Base-by-base conservation (phyloP, 1,139 yeast species). In the Debaryomycetaceae sp. region DNA sequence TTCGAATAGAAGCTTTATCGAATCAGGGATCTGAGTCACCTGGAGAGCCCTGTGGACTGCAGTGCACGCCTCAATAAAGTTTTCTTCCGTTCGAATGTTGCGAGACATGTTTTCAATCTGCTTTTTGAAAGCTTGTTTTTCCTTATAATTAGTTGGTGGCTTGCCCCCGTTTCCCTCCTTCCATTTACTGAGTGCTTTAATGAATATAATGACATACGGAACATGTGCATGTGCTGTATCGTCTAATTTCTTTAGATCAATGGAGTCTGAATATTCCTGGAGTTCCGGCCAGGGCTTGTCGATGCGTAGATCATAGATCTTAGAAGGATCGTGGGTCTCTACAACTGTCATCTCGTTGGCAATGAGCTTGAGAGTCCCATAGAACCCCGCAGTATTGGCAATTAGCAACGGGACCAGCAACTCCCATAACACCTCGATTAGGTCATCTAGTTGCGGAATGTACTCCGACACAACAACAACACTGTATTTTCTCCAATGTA, bases 241-340 rank as follows among this genome's bases (percentile, higher is more conserved):
- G 38, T 70, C 72, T 43, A 83, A 48, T 0, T 47, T 34, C 2
- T 66, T 67, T 17, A 85, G 53, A 35, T 81, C 75, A 39, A 82
- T 65, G 1, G 75, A 58, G 41, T 78, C 75, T 7, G 79, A 72
- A 51, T 71, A 81, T 0, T 61, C 61, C 33, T 62, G 60, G n/a
- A 91, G 63, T 49, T 85, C 88, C 0, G 70, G 65, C 97, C 97
- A 92, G 1, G 95, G 92, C 3, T 56, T 47, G 44, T 83, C 84
- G 4, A 91, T 64, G 37, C 96, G 66, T 41, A 91, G 65, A 52
- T 88, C 96, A 30, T 74, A 79, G 3, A 83, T 57, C 8, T 76
- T 66, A 32, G 81, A 79, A 1, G 78, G 75, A 33, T 81, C 81
- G 59, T 91, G 97, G 0, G 95, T 79, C 49, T 91, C 94, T 14